These are phyloP conservation scores for Cercophora newfieldiana DNA, from an alignment of 495 filamentous ascomycete species.

Conservation along the genomic window DNA sequence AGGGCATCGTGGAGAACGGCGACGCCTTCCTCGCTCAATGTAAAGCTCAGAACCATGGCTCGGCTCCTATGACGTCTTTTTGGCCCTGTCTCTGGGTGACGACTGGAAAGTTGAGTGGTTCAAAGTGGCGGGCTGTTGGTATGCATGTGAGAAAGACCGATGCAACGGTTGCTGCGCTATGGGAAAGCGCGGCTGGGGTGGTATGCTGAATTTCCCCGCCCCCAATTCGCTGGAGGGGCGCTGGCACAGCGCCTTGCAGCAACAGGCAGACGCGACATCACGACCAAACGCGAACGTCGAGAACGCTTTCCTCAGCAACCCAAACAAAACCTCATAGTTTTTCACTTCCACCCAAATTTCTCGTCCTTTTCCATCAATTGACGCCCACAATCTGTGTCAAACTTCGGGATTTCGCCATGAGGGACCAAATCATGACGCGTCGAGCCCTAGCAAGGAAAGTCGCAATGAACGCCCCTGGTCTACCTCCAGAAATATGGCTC, in stretches of 20 bases:
- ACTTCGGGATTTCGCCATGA: not conserved
- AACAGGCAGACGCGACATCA: not conserved
- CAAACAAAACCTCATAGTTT: not conserved
- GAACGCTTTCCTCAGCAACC: not conserved
- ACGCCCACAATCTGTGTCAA: not conserved
- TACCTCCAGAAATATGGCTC: constrained; percentile 62
- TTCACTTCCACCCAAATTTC: not conserved
- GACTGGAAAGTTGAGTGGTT: not conserved
- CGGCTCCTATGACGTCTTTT: not conserved
- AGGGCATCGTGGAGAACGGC: constrained; percentile 77
- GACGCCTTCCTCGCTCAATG: constrained; percentile 72
- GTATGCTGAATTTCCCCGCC: not conserved
- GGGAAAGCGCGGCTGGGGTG: not conserved
- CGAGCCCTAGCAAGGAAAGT: constrained; percentile 8
- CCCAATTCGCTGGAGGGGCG: not conserved
- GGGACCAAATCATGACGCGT: not conserved
- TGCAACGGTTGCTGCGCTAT: not conserved
- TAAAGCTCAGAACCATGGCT: constrained; percentile 65
- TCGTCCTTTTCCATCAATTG: not conserved
- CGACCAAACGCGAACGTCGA: not conserved
- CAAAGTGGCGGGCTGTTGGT: not conserved
- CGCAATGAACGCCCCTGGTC: constrained; percentile 9
- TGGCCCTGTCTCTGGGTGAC: not conserved
- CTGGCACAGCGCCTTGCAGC: not conserved
- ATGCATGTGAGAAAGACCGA: not conserved